phyloP scores from a whole-genome alignment of 176 grass and related monocot species.

The Phoenix dactylifera region DNA sequence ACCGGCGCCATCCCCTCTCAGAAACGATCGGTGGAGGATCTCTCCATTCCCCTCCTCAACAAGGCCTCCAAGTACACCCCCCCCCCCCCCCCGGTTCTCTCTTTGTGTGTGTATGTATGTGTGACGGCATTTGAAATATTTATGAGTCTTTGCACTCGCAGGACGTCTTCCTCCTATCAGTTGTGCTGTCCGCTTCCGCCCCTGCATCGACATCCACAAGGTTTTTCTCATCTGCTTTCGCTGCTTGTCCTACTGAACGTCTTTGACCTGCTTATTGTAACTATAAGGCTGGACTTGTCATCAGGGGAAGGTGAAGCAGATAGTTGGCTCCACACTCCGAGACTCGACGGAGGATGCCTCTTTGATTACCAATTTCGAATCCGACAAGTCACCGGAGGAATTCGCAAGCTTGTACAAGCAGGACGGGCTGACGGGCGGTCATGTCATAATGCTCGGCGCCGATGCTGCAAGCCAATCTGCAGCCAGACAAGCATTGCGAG shows the following conservation, averaged over 20 bases:
- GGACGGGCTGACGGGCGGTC: conserved; percentile 55
- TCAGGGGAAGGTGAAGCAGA: conserved; percentile 94
- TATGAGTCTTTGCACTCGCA: background rate
- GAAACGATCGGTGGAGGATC: too few species aligned
- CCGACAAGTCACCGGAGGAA: conserved; percentile 57
- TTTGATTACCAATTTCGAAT: conserved; percentile 72
- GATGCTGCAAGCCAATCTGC: conserved; percentile 58
- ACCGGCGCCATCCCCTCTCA: too few species aligned
- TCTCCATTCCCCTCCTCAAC: too few species aligned
- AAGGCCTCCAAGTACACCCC: too few species aligned
- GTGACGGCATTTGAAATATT: too few species aligned
- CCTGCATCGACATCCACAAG: conserved; percentile 97
- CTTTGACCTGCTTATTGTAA: too few species aligned
- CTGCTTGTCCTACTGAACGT: background rate
- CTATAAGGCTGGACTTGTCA: conserved; percentile 1
- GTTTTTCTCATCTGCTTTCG: conserved; percentile 14
- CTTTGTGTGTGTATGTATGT: too few species aligned
- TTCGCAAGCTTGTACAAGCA: conserved; percentile 63
- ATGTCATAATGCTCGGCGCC: conserved; percentile 91
- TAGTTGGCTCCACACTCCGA: conserved; percentile 82
- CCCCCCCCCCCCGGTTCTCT: too few species aligned
- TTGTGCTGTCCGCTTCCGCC: conserved; percentile 49
- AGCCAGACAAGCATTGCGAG: conserved; percentile 52
- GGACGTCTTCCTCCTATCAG: background rate
- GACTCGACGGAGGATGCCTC: conserved; percentile 35